Base-by-base conservation (phyloP, 2,329 filamentous ascomycete species). In the Hypoxylon sp. region DNA sequence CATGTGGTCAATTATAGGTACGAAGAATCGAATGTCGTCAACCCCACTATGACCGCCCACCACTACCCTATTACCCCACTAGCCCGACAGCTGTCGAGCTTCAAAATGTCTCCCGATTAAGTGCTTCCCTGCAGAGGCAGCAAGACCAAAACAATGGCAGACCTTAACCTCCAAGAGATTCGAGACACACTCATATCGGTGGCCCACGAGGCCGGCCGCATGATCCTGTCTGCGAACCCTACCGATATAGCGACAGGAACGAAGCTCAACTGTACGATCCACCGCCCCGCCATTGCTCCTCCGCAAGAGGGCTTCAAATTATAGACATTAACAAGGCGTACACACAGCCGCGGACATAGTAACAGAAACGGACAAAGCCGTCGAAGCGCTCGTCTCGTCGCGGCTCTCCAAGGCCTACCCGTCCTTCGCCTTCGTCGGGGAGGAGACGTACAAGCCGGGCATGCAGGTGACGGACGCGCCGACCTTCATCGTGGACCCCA, bases 401-500 rank as follows among this genome's bases (percentile, higher is more conserved):
- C 81, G 81, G 40, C 83, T 91, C 12, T 79, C 78, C 2, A 67
- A 78, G 14, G 77, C 80, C 16, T 90, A 88, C 75, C 88, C 89
- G 0, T 69, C 75, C 65, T 86, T 85, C 73, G 77, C 83, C 69
- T 92, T 93, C 77, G 87, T 93, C 77, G 91, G 91, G 75, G 91
- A 93, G 75, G 91, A 95, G 79, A 93, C 91, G 26, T 91, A 93
- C 80, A 82, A 88, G 67, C 85, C 90, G 1, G 91, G 91, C 71
- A 81, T 83, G 65, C 80, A 78, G 44, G 81, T 95, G 48, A 90
- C 87, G 0, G 77, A 83, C 28, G 84, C 84, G 14, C 91, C 92
- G 1, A 95, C 92, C 44, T 94, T 94, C 79, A 86, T 94, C 74
- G 89, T 92, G 70, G 92, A 95, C 76, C 92, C 92, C 45, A 93